phyloP scores from a whole-genome alignment of 2,329 filamentous ascomycete genomes.

The Aspergillus tanneri region DNA sequence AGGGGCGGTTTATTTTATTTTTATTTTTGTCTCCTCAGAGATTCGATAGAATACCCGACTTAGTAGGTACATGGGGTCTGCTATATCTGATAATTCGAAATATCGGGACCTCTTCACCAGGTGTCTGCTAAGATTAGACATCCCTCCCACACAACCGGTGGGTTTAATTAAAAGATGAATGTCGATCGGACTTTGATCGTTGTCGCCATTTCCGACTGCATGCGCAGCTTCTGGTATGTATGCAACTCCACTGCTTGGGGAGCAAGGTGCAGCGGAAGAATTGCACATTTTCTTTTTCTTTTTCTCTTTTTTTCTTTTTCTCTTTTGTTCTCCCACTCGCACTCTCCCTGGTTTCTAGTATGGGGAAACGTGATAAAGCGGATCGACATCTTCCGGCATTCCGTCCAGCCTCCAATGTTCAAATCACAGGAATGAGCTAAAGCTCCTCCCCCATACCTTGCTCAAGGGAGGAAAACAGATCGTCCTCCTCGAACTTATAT shows the following conservation, averaged over 20 bases:
- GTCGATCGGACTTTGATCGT: constrained; percentile 13
- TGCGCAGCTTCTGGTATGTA: constrained; percentile 17
- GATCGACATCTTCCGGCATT: background rate
- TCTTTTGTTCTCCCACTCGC: background rate
- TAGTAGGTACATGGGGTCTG: too few species aligned
- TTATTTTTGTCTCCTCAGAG: background rate
- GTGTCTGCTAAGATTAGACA: background rate
- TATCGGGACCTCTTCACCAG: background rate
- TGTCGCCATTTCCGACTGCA: constrained; percentile 23
- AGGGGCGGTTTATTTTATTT: background rate
- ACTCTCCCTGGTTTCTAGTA: background rate
- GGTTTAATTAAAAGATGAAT: background rate
- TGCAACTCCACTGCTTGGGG: constrained; percentile 9
- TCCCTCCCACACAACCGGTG: background rate
- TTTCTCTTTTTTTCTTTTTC: background rate
- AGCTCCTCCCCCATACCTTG: background rate
- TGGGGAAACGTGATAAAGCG: background rate
- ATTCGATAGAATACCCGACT: too few species aligned
- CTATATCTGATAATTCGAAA: background rate
- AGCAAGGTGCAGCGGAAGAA: constrained; percentile 6
- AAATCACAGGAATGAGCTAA: background rate
- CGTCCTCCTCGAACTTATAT: constrained; percentile 1
- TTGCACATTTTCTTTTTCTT: background rate
- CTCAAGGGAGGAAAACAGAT: background rate
- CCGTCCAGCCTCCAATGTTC: background rate